Evolutionary conservation across 805 yeast species (phyloP).

Genomic region (Scheffersomyces lignosus): DNA sequence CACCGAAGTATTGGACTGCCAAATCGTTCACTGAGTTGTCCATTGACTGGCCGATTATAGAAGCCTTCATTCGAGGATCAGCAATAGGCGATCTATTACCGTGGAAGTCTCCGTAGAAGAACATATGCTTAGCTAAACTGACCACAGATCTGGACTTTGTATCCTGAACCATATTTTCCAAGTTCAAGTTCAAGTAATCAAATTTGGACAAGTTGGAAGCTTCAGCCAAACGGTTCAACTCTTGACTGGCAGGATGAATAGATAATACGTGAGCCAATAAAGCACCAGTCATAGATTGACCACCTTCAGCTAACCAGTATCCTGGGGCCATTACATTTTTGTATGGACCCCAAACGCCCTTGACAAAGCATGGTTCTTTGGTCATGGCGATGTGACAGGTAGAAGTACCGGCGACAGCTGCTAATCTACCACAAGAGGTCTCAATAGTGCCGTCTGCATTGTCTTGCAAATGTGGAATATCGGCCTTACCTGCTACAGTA

Average conservation of each 20-base stretch:
- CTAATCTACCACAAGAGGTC: conserved; percentile 78
- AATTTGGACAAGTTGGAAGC: conserved; percentile 72
- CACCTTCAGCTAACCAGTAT: conserved; percentile 97
- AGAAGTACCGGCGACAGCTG: conserved; percentile 98
- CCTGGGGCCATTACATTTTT: conserved; percentile 88
- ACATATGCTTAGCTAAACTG: conserved; percentile 77
- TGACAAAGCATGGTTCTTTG: conserved; percentile 80
- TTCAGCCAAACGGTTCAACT: conserved; percentile 66
- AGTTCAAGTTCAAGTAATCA: conserved; percentile 74
- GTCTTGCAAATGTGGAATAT: conserved; percentile 53
- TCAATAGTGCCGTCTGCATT: conserved; percentile 48
- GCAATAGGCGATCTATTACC: conserved; percentile 99
- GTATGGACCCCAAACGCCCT: conserved; percentile 99
- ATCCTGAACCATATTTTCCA: conserved; percentile 64
- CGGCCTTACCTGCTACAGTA: conserved; percentile 84
- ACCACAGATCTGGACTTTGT: conserved; percentile 69
- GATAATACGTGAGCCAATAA: conserved; percentile 82
- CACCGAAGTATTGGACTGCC: conserved; percentile 84
- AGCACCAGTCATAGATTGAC: conserved; percentile 98
- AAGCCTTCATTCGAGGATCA: conserved; percentile 89
- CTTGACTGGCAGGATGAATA: conserved; percentile 84
- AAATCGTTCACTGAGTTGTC: conserved; percentile 81
- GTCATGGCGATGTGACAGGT: conserved; percentile 94
- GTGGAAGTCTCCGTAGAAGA: conserved; percentile 94
- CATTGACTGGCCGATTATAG: conserved; percentile 90